A percentile compares a stretch with the other conserved stretches of the same genome.
Conservation (phyloP, 495 filamentous ascomycete genomes). For the Penicillium mononematosum region DNA sequence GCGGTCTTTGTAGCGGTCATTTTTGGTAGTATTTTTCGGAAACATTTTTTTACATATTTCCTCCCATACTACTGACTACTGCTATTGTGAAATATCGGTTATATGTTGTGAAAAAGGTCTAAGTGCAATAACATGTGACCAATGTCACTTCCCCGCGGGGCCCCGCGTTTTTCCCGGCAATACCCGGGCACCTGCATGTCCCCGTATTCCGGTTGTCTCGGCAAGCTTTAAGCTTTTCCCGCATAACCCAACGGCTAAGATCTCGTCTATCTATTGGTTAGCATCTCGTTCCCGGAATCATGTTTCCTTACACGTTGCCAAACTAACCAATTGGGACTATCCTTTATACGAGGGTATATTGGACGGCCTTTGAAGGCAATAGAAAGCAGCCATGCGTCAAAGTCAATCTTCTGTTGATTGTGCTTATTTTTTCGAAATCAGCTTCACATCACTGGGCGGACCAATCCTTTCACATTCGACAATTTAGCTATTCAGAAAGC, state of each 20-base stretch:
- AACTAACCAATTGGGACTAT: background rate
- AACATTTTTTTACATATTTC: too few species aligned
- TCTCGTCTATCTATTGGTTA: background rate
- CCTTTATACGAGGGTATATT: background rate
- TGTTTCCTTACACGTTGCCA: background rate
- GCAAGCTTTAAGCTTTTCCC: background rate
- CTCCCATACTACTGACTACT: too few species aligned
- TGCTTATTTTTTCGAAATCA: background rate
- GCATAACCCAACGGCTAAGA: background rate
- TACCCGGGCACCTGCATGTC: too few species aligned
- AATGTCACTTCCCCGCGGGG: background rate
- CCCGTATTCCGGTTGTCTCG: too few species aligned
- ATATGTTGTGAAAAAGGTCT: too few species aligned
- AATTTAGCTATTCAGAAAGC: background rate
- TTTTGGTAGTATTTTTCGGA: too few species aligned
- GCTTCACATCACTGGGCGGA: background rate
- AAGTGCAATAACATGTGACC: too few species aligned
- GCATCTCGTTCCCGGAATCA: background rate
- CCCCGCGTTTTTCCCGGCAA: background rate
- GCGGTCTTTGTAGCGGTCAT: too few species aligned
- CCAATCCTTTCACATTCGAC: background rate
- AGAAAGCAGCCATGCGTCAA: background rate
- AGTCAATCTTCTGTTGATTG: background rate
- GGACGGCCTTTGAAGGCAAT: constrained; percentile 1
- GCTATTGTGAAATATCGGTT: too few species aligned